Percentiles rank a stretch among this genome's conserved stretches.
phyloP scores from a whole-genome alignment of 495 filamentous ascomycete species.

The Poronia punctata region DNA sequence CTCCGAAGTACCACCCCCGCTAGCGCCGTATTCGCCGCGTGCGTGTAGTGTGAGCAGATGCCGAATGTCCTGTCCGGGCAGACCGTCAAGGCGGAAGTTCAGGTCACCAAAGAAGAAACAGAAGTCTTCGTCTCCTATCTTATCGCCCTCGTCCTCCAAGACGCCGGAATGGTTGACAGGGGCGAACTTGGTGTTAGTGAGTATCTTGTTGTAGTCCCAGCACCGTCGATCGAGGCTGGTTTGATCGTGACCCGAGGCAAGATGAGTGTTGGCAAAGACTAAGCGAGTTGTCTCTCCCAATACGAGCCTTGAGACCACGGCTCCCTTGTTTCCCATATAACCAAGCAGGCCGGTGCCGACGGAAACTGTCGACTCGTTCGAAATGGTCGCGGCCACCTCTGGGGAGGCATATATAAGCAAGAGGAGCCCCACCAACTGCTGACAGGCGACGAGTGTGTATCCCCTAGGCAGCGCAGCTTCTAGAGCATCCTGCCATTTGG shows the following conservation, averaged over 20 bases:
- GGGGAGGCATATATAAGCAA: conserved; percentile 83
- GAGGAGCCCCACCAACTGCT: conserved; percentile 80
- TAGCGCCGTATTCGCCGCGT: conserved; percentile 62
- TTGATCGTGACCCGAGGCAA: conserved; percentile 78
- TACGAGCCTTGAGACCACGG: conserved; percentile 70
- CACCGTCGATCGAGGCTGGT: conserved; percentile 73
- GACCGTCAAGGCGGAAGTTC: conserved; percentile 85
- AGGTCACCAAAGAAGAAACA: conserved; percentile 95
- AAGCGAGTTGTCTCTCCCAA: conserved; percentile 85
- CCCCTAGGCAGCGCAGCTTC: conserved; percentile 65
- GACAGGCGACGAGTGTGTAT: conserved; percentile 67
- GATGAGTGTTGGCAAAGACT: conserved; percentile 84
- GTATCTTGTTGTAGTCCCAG: conserved; percentile 81
- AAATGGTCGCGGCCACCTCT: conserved; percentile 59
- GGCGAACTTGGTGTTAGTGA: conserved; percentile 64
- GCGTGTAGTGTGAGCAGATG: conserved; percentile 77
- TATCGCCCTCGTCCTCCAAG: conserved; percentile 49
- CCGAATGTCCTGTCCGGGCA: conserved; percentile 86
- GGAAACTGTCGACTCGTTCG: conserved; percentile 65
- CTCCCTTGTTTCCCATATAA: conserved; percentile 95
- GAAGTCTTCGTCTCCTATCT: conserved; percentile 87
- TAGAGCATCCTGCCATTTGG: conserved; percentile 72
- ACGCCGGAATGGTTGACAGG: conserved; percentile 55
- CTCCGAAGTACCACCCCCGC: conserved; percentile 28
- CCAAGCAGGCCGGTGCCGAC: conserved; percentile 73